Base-by-base conservation (phyloP, 495 filamentous ascomycete species). In the Trichocladium antarcticum region DNA sequence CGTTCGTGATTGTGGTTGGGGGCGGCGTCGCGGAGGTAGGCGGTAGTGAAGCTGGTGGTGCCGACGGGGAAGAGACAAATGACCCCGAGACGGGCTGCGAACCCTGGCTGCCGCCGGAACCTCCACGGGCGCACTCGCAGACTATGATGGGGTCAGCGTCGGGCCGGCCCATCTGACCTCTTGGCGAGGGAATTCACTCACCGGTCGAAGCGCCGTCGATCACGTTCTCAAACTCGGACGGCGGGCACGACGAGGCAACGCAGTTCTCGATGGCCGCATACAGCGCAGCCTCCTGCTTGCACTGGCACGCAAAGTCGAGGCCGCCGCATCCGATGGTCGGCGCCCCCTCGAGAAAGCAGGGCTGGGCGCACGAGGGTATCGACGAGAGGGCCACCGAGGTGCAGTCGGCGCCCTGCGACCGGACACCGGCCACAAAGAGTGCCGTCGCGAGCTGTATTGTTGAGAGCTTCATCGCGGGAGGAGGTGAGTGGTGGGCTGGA, bases 231-330 rank as follows among this genome's bases (percentile, higher is more conserved):
- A 57, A 56, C 17, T 55, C 44, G 11, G 50, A 41, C 20, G 48
- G 41, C 6, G 41, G 19, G 39, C 64, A 67, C 2, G 49, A 40
- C 14, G 53, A 38, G 8, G 46, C 49, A 11, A 65, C 62, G 45
- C 64, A 67, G 11, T 50, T 43, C 45, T 63, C 60, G 14, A 63
- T 47, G 20, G 57, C 60, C 1, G 53, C 55, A 35, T 52, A 60
- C 8, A 67, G 38, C 8, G 53, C 49, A 1, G 56, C 57, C 36
- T 64, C 49, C 20, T 61, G 53, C 27, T 42, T 12, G 45, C 64
- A 67, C 43, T 63, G 64, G 48, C 64, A 65, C 19, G 42, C 47
- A 49, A 63, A 61, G 45, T 67, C 62, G 36, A 55, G 22, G 20
- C 56, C 57, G 20, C 28, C 57, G 42, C 64, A 65, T 17, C 62